Evolutionary conservation across 1,284 basidiomycete genomes (phyloP).

Genomic region (Puccinia horiana): DNA sequence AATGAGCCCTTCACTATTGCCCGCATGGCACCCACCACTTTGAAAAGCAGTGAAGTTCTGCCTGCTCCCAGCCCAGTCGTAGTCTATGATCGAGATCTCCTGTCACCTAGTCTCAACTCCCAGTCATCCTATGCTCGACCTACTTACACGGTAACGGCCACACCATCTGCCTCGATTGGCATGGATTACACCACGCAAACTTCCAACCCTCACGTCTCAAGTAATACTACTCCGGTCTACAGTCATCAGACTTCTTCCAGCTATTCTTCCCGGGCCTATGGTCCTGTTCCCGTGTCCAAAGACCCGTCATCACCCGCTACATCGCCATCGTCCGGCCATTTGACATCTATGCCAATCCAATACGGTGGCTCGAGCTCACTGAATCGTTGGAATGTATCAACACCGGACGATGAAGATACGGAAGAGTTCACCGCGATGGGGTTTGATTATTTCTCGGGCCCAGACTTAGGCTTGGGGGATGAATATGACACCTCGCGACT

Average conservation of each 20-base stretch:
- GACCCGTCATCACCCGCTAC: constrained; percentile 20
- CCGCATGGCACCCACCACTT: constrained; percentile 85
- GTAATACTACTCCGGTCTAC: constrained; percentile 51
- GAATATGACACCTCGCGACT: constrained; percentile 40
- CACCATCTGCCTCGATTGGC: constrained; percentile 52
- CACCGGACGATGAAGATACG: constrained; percentile 46
- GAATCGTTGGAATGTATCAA: constrained; percentile 22
- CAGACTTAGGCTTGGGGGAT: constrained; percentile 40
- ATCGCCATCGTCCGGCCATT: constrained; percentile 10
- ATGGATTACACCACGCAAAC: constrained; percentile 62
- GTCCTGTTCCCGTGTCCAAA: constrained; percentile 32
- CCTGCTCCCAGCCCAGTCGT: constrained; percentile 63
- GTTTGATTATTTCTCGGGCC: constrained; percentile 49
- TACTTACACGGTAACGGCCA: constrained; percentile 33
- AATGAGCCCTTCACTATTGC: constrained; percentile 79
- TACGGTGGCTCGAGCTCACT: constrained; percentile 32
- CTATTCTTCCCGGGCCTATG: constrained; percentile 49
- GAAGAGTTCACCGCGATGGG: constrained; percentile 50
- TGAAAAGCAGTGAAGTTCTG: constrained; percentile 70
- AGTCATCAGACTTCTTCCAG: constrained; percentile 23
- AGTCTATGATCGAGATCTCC: constrained; percentile 64
- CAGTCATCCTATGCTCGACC: constrained; percentile 21
- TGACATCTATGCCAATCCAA: constrained; percentile 3
- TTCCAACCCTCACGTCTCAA: constrained; percentile 52
- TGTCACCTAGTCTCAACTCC: not conserved